These are phyloP conservation scores for Cercospora sp. DNA, from an alignment of 2,329 filamentous ascomycete species.

Conservation along the genomic window DNA sequence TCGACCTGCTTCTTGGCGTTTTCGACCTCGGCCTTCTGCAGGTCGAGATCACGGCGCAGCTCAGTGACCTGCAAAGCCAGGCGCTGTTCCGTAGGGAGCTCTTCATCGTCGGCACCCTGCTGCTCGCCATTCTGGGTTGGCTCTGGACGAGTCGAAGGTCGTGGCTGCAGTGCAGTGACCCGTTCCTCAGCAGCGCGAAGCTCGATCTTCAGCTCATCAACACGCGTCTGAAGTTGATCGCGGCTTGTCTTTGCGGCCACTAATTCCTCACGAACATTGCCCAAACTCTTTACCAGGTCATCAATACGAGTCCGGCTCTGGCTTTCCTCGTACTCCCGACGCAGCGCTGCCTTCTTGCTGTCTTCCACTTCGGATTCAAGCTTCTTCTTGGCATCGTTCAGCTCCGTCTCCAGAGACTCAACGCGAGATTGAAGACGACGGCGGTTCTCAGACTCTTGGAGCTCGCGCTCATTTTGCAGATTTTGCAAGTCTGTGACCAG, in stretches of 20 bases:
- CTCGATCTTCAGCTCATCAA: constrained; percentile 86
- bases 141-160: constrained; percentile 65
- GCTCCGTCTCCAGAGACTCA: constrained; percentile 76
- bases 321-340: constrained; percentile 86
- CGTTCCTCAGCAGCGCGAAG: constrained; percentile 87
- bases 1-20: constrained; percentile 78
- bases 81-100: constrained; percentile 71
- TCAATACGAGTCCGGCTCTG: constrained; percentile 91
- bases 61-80: constrained; percentile 81
- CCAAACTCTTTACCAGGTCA: constrained; percentile 77
- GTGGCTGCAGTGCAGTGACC: constrained; percentile 76
- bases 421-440: constrained; percentile 76
- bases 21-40: constrained; percentile 77
- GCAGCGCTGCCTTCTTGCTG: constrained; percentile 74
- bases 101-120: constrained; percentile 53
- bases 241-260: constrained; percentile 81
- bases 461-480: constrained; percentile 86
- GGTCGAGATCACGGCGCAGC: constrained; percentile 81
- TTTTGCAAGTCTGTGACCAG: constrained; percentile 82
- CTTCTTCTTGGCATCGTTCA: constrained; percentile 77
- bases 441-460: constrained; percentile 76
- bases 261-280: constrained; percentile 81
- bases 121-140: constrained; percentile 43
- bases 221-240: constrained; percentile 83
- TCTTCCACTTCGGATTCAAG: constrained; percentile 81